Base-by-base conservation (phyloP, 176 grass and related monocot species). In the Aegilops tauschii region DNA sequence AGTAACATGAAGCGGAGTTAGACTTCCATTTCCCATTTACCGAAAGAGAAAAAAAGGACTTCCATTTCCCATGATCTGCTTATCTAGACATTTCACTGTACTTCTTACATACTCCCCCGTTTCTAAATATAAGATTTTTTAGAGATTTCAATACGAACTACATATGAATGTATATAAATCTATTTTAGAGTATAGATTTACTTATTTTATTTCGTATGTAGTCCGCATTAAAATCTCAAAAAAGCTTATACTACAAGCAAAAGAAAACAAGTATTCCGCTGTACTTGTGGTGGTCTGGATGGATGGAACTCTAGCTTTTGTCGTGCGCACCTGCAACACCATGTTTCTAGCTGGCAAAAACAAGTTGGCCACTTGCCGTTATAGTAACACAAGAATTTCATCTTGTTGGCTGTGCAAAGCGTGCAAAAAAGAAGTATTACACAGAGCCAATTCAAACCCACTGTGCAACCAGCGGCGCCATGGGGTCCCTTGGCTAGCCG, bases 331-430 rank as follows among this genome's bases (percentile, higher is more conserved):
- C 25, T 45, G 44, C 27, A 20, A 27, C 76, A 49, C 61, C 56
- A 76, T 63, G 49, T 81, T 44, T 78, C 12, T 70, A 69, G 77
- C 61, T 88, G 89, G 77, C 69, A 69, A 31, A 81, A 81, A 87
- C 52, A 68, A 61, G 56, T 63, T 23, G 62, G 7, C 77, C 62
- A 80, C 76, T 79, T 63, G 11, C 62, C 16, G 69, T 6, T n/a
- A 61, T 74, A 69, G 75, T 49, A 78, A 50, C 21, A 69, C 29
- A 17, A 52, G 6, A 66, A 5, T 30, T 3, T 49, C 40, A 78
- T 73, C 52, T 6, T 37, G 32, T 82, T 73, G 74, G 47, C 56
- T 50, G 69, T 80, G 13, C 45, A 21, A 79, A 79, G 28, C 23
- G 61, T 88, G 12, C 61, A 31, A 23, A 80, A 80, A 63, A n/a